phyloP scores from a whole-genome alignment of 768 basidiomycete species.

The Thelephora ganbajun region DNA sequence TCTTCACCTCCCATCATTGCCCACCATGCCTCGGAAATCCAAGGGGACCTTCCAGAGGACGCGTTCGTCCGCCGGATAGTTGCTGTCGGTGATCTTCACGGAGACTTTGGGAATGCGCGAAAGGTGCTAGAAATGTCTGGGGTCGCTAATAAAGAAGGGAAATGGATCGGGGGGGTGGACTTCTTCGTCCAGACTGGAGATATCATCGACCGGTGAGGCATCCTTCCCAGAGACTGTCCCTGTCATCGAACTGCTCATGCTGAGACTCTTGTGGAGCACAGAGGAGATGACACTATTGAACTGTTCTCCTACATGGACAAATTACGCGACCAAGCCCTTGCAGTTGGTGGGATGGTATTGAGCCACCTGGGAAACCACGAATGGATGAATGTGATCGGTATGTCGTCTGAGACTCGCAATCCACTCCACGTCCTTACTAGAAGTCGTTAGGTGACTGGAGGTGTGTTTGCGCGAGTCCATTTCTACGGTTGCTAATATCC shows the following conservation, averaged over 20 bases:
- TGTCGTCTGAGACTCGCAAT: slow-evolving; percentile 5
- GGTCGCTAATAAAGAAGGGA: slow-evolving; percentile 54
- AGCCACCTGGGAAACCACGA: slow-evolving; percentile 91
- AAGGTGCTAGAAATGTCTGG: slow-evolving; percentile 69
- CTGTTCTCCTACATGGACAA: slow-evolving; percentile 78
- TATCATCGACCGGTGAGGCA: slow-evolving; percentile 73
- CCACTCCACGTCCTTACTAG: slow-evolving; percentile 6
- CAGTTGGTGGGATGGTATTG: slow-evolving; percentile 57
- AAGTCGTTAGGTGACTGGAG: slow-evolving; percentile 64
- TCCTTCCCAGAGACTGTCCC: not conserved
- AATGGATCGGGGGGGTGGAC: slow-evolving; percentile 77
- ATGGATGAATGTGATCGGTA: slow-evolving; percentile 84
- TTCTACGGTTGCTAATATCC: not conserved
- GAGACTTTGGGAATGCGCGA: slow-evolving; percentile 70
- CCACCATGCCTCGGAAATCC: not conserved
- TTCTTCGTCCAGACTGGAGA: slow-evolving; percentile 93
- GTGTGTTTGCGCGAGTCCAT: slow-evolving; percentile 20
- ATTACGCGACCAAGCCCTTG: slow-evolving; percentile 60
- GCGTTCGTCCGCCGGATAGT: slow-evolving; percentile 39
- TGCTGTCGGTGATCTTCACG: slow-evolving; percentile 88
- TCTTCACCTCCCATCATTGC: not conserved
- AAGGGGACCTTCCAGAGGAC: not conserved
- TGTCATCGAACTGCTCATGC: not conserved
- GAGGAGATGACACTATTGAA: slow-evolving; percentile 82
- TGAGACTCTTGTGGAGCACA: slow-evolving; percentile 13